Base-by-base conservation (phyloP, 495 filamentous ascomycete species). In the Diplogelasinospora grovesii region DNA sequence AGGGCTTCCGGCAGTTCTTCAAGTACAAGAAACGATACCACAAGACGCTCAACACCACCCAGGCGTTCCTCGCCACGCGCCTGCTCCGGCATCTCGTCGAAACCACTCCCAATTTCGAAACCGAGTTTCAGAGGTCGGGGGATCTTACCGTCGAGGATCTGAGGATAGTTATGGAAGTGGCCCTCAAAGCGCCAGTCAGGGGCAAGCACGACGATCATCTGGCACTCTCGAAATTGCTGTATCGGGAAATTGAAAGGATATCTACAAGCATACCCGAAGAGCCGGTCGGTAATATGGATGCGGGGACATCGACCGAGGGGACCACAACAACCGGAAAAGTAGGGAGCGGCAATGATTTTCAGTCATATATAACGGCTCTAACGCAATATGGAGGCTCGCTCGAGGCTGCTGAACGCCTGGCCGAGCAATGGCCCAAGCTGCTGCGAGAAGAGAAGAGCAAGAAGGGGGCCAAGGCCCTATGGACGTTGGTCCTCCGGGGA, bases 1-100 rank as follows among this genome's bases (percentile, higher is more conserved):
- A 68, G 16, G 85, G 83, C 16, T 84, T 83, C 49, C 66, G 61
- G 36, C 62, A 68, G 5, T 85, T 93, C 45, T 75, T 92, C 36
- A 59, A 62, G 5, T 62, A 68, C 31, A 79, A 82, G 46, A 52
- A 64, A 10, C 57, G 61, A 32, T 54, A 57, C 13, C 53, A 64
- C 1, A 64, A 68, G 15, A 46, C 70, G 1, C 58, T 90, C 18
- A 85, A 80, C 43, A 70, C 75, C 15, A 77, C 78, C 22, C 82
- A 94, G 53, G 83, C 80, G 8, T 54, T 64, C 13, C 63, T 79
- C 38, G 66, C 77, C 24, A 46, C 70, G 11, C 56, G 61, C 2
- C 76, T 85, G 13, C 75, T 85, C 42, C 61, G 68, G 21, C 68
- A 86, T 57, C 61, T 93, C 5, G 41, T 67, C 41, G 63, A 69